Conservation (phyloP, 2,329 filamentous ascomycete species). For the Diaporthe capsici region DNA sequence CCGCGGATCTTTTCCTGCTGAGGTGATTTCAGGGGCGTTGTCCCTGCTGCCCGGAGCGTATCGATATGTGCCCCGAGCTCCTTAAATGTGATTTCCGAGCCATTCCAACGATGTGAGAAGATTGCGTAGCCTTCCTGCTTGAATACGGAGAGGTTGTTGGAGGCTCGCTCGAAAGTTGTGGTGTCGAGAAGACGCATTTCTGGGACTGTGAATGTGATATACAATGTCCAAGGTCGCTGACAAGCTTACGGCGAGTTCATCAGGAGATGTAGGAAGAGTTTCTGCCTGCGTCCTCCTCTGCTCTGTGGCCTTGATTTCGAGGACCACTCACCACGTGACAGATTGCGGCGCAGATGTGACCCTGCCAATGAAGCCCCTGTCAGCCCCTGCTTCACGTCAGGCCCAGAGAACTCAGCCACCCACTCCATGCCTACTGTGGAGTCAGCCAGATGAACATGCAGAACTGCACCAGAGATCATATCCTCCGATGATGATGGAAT, state of each 20-base stretch:
- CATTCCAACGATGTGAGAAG: neutral
- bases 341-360: neutral
- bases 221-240: neutral
- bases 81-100: neutral
- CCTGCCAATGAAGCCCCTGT: neutral
- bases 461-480: too few species aligned
- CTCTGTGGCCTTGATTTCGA: neutral
- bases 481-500: too few species aligned
- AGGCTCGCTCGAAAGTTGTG: neutral
- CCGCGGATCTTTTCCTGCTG: neutral
- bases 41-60: neutral
- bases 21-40: neutral
- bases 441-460: too few species aligned
- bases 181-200: neutral
- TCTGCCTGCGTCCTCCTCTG: neutral
- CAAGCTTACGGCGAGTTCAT: neutral
- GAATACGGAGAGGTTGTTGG: neutral
- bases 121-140: neutral
- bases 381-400: neutral
- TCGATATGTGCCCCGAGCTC: neutral
- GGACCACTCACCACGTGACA: neutral
- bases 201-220: too few species aligned
- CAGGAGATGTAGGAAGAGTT: fast-evolving
- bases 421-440: too few species aligned
- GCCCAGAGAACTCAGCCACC: neutral